Percentiles rank a stretch among this genome's conserved stretches.
These are phyloP conservation scores for Asterophora lycoperdoides DNA, from an alignment of 768 basidiomycete genomes.

Conservation along the genomic window DNA sequence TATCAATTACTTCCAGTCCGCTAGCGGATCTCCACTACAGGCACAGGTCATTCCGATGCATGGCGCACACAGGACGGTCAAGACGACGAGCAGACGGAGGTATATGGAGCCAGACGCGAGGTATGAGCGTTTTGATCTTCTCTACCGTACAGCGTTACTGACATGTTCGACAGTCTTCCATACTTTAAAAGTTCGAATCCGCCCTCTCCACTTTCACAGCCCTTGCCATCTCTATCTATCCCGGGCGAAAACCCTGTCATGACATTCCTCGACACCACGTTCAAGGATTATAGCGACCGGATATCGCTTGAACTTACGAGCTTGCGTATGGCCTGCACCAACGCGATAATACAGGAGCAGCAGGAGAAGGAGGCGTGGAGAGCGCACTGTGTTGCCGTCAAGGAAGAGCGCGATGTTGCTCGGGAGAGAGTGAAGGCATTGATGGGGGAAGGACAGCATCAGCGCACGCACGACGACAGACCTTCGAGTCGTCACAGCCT, in stretches of 20 bases:
- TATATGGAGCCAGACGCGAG: too few species aligned
- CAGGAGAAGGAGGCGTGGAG: constrained; percentile 28
- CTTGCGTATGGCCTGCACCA: constrained; percentile 28
- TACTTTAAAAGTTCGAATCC: too few species aligned
- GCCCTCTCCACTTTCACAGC: too few species aligned
- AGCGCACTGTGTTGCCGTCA: constrained; percentile 25
- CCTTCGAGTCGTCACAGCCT: background rate
- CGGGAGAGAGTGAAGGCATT: constrained; percentile 26
- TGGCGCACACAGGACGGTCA: background rate
- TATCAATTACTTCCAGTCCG: background rate
- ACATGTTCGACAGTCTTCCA: too few species aligned
- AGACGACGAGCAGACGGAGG: background rate
- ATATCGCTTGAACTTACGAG: constrained; percentile 26
- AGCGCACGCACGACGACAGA: constrained; percentile 2
- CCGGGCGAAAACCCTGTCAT: too few species aligned
- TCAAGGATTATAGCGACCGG: constrained; percentile 26
- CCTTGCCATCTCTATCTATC: background rate
- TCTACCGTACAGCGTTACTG: too few species aligned
- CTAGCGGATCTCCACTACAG: background rate
- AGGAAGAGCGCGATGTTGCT: constrained; percentile 31
- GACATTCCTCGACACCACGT: constrained; percentile 25
- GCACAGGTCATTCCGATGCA: background rate
- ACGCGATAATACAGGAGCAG: constrained; percentile 27
- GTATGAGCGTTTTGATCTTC: too few species aligned
- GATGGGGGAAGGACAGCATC: constrained; percentile 19